Percentiles rank a stretch among this genome's conserved stretches.
These are phyloP conservation scores for Isatis lusitanica DNA, from an alignment of 441 rosid species.

Conservation along the genomic window DNA sequence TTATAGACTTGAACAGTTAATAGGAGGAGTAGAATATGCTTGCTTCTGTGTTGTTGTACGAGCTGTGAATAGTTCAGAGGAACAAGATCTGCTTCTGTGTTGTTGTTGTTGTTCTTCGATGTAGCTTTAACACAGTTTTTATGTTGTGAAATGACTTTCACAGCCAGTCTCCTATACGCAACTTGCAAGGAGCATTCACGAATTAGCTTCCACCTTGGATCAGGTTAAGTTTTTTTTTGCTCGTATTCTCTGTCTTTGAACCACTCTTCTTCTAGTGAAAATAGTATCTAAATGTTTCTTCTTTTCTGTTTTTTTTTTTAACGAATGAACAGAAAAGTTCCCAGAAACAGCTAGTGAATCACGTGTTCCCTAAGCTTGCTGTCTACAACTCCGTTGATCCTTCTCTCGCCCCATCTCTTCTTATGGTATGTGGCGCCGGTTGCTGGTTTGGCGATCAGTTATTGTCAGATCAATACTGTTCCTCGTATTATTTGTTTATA, in stretches of 20 bases:
- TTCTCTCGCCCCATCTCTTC: conserved; percentile 99
- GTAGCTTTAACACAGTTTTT: conserved; percentile 5
- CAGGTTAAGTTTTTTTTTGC: conserved; percentile 52
- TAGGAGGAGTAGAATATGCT: background rate
- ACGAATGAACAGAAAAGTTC: conserved; percentile 72
- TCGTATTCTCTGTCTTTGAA: background rate
- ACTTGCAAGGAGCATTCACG: conserved; percentile 98
- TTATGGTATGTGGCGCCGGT: conserved; percentile 64
- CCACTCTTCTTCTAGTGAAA: background rate
- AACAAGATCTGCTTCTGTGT: background rate
- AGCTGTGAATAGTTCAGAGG: background rate
- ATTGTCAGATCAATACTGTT: conserved; percentile 2
- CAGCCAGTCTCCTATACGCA: conserved; percentile 98
- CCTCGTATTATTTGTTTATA: background rate
- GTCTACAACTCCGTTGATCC: conserved; percentile 99
- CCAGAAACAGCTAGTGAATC: conserved; percentile 86
- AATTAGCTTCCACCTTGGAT: conserved; percentile 93
- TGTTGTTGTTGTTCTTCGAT: background rate
- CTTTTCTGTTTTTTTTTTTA: background rate
- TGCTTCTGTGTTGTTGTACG: conserved; percentile 1
- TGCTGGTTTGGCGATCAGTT: background rate
- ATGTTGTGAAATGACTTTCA: conserved; percentile 27
- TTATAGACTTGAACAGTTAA: background rate
- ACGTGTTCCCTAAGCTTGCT: conserved; percentile 96
- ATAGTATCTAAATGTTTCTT: conserved; percentile 5